phyloP scores from a whole-genome alignment of 176 grass and related monocot genomes.

The Zea luxurians region DNA sequence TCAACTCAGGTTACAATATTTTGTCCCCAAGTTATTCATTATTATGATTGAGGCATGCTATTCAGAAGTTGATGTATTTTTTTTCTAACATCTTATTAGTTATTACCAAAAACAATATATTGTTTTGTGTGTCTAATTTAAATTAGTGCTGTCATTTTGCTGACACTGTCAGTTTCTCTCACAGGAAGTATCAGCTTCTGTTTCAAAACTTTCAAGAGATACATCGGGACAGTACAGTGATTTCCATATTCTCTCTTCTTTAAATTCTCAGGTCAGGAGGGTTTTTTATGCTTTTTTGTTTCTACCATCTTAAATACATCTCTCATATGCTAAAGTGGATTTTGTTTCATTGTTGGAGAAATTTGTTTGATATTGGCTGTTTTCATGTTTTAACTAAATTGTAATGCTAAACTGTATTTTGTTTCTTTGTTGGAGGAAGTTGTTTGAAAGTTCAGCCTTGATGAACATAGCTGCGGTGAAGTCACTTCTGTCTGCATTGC shows the following conservation, averaged over 20 bases:
- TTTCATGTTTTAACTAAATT: slow-evolving; percentile 23
- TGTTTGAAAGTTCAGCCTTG: slow-evolving; percentile 97
- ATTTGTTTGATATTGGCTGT: slow-evolving; percentile 65
- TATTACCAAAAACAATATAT: background rate
- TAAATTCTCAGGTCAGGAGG: slow-evolving; percentile 95
- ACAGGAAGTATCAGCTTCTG: slow-evolving; percentile 94
- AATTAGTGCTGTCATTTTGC: background rate
- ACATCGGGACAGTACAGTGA: slow-evolving; percentile 97
- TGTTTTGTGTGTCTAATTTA: slow-evolving; percentile 19
- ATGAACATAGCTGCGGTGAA: slow-evolving; percentile 92
- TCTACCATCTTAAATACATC: slow-evolving; percentile 18
- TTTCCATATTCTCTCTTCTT: slow-evolving; percentile 96
- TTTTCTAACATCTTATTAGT: slow-evolving; percentile 8
- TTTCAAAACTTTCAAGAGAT: slow-evolving; percentile 84
- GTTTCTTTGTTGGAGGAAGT: slow-evolving; percentile 62
- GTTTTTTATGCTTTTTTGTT: slow-evolving; percentile 4
- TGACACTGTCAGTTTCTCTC: slow-evolving; percentile 16
- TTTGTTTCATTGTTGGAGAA: slow-evolving; percentile 36
- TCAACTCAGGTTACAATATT: slow-evolving; percentile 76
- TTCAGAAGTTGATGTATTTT: slow-evolving; percentile 9
- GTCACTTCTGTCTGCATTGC: slow-evolving; percentile 87
- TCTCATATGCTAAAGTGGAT: background rate
- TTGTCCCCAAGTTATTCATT: slow-evolving; percentile 18
- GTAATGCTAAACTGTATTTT: slow-evolving; percentile 32
- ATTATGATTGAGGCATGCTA: background rate